Evolutionary conservation across 1,139 yeast genomes (phyloP), one percentile per base, ranked within the genome.

Genomic region (Debaryomycetaceae sp.): DNA sequence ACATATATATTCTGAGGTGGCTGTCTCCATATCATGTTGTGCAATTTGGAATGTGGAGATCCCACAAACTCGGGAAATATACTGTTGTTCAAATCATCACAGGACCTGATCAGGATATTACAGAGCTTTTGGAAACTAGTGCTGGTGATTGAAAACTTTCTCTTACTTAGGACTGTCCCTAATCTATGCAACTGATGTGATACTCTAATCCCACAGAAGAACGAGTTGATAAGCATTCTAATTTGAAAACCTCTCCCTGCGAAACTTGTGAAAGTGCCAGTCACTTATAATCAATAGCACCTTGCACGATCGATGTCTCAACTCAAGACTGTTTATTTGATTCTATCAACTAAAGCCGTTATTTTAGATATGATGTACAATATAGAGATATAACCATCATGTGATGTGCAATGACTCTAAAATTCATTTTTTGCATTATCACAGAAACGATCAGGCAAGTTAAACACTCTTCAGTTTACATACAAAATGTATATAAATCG

Each of bases 1-100:
- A 91, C 72, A 48, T 84, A 78, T 7, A 91, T 78, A 60, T 91
- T 91, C 49, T 80, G 77, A 11, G 88, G 78, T 1, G 82, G 81
- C 9, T 56, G 45, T 31, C 63, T 48, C 78, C 74, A 82, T 23
- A 72, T 63, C 37, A 81, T 55, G 37, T 76, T 71, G 52, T 73
- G 76, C 24, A 78, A 63, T 51, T 78, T 77, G 29, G 80, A 71
- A 44, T 72, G 73, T 2, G 78, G 69, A 9, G 75, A 63, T 6
- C 68, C 59, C 36, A 73, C 66, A 51, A 67, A 75, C 38, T 73
- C 78, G 5, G 82, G 76, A 24, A 50, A 51, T 6, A 46, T 41
- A 27, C 56, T 44, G 40, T 50, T 51, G 13, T 52, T 41, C 34
- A 55, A 46, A n/a, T 27, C 20, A 14, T 42, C 37, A 41, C 58